Evolutionary conservation across 495 filamentous ascomycete species (phyloP).

Genomic region (Neurospora africana): DNA sequence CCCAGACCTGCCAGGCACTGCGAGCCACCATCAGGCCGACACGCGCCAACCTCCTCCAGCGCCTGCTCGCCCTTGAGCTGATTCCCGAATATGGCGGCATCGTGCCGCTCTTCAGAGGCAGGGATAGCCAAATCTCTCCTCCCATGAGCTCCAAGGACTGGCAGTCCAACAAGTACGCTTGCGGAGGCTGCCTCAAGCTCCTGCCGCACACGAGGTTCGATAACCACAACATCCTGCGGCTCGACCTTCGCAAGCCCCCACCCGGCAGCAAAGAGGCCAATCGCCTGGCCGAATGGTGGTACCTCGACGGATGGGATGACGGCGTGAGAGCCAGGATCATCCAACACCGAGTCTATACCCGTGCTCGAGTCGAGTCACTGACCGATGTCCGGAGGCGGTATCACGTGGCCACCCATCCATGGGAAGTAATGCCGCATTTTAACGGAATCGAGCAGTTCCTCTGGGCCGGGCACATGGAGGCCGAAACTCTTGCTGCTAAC

Average conservation of each 20-base stretch:
- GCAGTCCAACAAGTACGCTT: conserved; percentile 15
- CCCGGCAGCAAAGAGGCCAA: conserved; percentile 10
- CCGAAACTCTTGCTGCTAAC: neutral
- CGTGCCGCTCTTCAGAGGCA: conserved; percentile 5
- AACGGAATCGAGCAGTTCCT: neutral
- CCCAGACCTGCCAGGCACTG: conserved; percentile 5
- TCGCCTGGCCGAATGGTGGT: conserved; percentile 14
- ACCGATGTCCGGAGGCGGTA: neutral
- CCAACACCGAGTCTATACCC: neutral
- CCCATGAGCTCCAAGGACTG: conserved; percentile 2
- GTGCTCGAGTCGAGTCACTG: neutral
- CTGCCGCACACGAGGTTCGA: conserved; percentile 15
- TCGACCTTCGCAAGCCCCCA: conserved; percentile 11
- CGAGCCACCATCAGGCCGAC: conserved; percentile 7
- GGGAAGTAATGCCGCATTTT: neutral
- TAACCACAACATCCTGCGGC: conserved; percentile 13
- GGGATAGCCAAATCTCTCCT: conserved; percentile 2
- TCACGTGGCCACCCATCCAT: neutral
- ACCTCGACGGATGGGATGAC: neutral
- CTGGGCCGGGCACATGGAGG: neutral
- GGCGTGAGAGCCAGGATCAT: neutral
- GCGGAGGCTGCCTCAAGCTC: conserved; percentile 17
- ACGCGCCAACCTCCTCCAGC: conserved; percentile 7
- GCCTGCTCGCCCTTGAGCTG: conserved; percentile 19
- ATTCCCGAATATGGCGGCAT: conserved; percentile 14